Base-by-base conservation (phyloP, 2,329 filamentous ascomycete genomes). In the Phymatotrichopsis omnivora region DNA sequence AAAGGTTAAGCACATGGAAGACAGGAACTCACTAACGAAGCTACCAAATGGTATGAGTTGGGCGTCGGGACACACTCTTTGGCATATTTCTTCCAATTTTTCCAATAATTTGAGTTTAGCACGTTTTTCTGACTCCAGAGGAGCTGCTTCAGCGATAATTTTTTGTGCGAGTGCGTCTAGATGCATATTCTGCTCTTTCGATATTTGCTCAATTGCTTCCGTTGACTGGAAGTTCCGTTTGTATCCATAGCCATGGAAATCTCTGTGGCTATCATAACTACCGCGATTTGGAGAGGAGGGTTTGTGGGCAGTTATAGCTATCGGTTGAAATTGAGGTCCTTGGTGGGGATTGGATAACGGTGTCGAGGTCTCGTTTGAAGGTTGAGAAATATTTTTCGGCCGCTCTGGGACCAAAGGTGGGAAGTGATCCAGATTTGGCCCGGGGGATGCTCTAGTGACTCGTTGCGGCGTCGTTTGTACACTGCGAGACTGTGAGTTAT, bases 31-130 rank as follows among this genome's bases (percentile, higher is more conserved):
- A 56, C 54, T 58, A 27, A 58, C 55, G 45, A 58, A 36, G 17
- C 55, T 58, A 11, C 57, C 57, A 29, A 59, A 59, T 5, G 56
- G 55, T 32, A 57, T 51, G 20, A 59, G 42, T 25, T 45, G 47
- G 27, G 54, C 54, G 20, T 47, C 51, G n/a, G 56, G 50, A 14
- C 42, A 49, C 23, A 59, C 32, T 16, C 47, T 40, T 33, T 50
- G 47, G 42, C 57, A 58, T 11, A 59, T 53, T 22, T 43, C 36
- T 35, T 56, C 51, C 31, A 58, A 45, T 19, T 49, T 49, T 30
- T 56, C 49, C 34, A 57, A 45, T 42, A 56, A 47, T 32, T 54
- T 50, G 32, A 52, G 48, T 38, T 57, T 57, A 5, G 44, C 41
- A 22, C 43, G 16, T 16, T 35, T 45, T 35, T 56, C 52, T 4